phyloP scores from a whole-genome alignment of 768 basidiomycete species.

The Pleurotus sapidus region DNA sequence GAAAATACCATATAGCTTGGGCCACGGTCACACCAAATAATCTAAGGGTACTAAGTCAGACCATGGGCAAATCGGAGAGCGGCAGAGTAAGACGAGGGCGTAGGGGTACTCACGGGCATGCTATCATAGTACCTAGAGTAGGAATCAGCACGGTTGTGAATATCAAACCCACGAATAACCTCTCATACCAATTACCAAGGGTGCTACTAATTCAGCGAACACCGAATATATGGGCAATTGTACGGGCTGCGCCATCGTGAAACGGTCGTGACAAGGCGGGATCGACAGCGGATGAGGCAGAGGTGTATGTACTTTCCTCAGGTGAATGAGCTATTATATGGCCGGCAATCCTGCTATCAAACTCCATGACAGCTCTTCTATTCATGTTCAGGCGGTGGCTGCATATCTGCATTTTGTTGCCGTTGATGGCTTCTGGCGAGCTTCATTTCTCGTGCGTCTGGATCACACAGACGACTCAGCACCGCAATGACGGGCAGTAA shows the following conservation, averaged over 20 bases:
- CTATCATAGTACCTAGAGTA: background rate
- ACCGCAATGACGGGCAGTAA: background rate
- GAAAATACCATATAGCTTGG: conserved; percentile 2
- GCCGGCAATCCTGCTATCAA: background rate
- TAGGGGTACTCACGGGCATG: background rate
- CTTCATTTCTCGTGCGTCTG: background rate
- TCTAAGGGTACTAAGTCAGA: background rate
- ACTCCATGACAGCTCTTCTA: background rate
- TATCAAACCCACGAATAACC: too few species aligned
- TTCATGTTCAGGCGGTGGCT: background rate
- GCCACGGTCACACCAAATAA: background rate
- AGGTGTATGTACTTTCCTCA: background rate
- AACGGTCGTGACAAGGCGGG: background rate
- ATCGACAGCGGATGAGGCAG: background rate
- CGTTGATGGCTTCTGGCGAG: background rate
- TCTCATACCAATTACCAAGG: background rate
- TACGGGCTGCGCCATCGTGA: background rate
- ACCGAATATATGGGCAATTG: background rate
- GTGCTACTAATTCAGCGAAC: background rate
- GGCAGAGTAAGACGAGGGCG: too few species aligned
- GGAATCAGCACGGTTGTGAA: too few species aligned
- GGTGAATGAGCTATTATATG: background rate
- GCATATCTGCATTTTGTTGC: background rate
- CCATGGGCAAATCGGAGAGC: too few species aligned
- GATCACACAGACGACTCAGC: background rate